Evolutionary conservation across 306 rosid species (phyloP), one percentile per base, ranked within the genome.

Genomic region (Vicia villosa): DNA sequence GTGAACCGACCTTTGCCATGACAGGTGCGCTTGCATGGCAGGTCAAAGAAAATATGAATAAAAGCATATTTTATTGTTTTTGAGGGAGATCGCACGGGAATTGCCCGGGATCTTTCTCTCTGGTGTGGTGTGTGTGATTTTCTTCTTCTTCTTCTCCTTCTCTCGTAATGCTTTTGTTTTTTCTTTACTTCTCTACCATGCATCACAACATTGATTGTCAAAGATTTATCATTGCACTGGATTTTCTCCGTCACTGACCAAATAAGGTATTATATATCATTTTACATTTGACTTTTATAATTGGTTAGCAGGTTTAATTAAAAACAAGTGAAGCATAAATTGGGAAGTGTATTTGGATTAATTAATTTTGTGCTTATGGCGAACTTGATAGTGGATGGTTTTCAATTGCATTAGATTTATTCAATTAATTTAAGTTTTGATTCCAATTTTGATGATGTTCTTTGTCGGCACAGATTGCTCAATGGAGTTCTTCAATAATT

Each of bases 11-110:
- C 52, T 46, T 46, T 46, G 52, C 20, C 52, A 46, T 46, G 52
- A 46, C 52, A 46, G 21, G 50, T 43, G 50, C 50, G 50, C 50
- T 46, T 46, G 52, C 21, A 46, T 46, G 52, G 21, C 52, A 46
- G 21, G 52, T 46, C 10, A 46, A 46, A 14, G n/a, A 13, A 42
- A 14, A 46, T 6, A 46, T 45, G 51, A 46, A 46, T 15, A 46
- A 46, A 46, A 42, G 1, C 2, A 6, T 46, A 46, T 46, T 46
- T 46, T 15, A 8, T 46, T 46, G 52, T 46, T 46, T 15, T 0
- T 6, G 21, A 46, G 52, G 19, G 17, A 46, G 52, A 46, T 46
- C 21, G 52, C 52, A 46, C 52, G 21, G 21, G 19, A 46, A 46
- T 46, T 6, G 52, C 19, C 20, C 11, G 52, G 52, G 52, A 46